phyloP scores from a whole-genome alignment of 768 basidiomycete species.

The Termitomyces sp. region DNA sequence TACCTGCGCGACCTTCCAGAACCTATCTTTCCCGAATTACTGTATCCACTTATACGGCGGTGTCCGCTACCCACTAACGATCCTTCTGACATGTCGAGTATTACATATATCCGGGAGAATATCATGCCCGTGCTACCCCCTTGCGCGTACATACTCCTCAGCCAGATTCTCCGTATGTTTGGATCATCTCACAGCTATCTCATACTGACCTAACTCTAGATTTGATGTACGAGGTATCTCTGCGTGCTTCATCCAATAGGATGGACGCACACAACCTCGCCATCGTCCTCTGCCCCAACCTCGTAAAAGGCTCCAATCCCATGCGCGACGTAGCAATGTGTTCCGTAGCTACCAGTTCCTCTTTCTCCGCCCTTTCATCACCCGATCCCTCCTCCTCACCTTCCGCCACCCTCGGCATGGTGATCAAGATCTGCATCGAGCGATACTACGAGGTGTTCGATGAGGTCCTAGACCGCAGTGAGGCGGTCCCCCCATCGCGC shows the following conservation, averaged over 20 bases:
- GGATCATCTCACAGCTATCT: neutral
- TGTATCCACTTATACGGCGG: slow-evolving; percentile 61
- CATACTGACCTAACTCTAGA: slow-evolving; percentile 38
- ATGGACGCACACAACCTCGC: slow-evolving; percentile 87
- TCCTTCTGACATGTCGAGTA: slow-evolving; percentile 50
- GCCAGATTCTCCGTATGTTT: slow-evolving; percentile 58
- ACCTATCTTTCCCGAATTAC: slow-evolving; percentile 69
- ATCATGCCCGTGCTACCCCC: slow-evolving; percentile 66
- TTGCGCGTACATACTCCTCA: slow-evolving; percentile 72
- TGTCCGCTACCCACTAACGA: slow-evolving; percentile 61
- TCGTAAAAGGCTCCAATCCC: slow-evolving; percentile 67
- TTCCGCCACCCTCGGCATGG: slow-evolving; percentile 59
- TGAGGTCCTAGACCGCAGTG: slow-evolving; percentile 69
- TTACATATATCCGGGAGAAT: slow-evolving; percentile 65
- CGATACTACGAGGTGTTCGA: slow-evolving; percentile 86
- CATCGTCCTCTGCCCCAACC: slow-evolving; percentile 76
- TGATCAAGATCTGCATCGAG: slow-evolving; percentile 76
- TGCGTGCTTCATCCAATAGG: slow-evolving; percentile 59
- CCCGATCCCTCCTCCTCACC: slow-evolving; percentile 17
- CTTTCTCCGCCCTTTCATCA: neutral
- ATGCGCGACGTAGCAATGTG: slow-evolving; percentile 75
- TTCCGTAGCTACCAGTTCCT: slow-evolving; percentile 48
- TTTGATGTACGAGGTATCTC: slow-evolving; percentile 74
- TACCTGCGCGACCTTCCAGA: slow-evolving; percentile 78
- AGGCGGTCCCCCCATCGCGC: slow-evolving; percentile 42